Evolutionary conservation across 208 protist species (phyloP), one percentile per base, ranked within the genome.

Genomic region (Leishmania turanica): DNA sequence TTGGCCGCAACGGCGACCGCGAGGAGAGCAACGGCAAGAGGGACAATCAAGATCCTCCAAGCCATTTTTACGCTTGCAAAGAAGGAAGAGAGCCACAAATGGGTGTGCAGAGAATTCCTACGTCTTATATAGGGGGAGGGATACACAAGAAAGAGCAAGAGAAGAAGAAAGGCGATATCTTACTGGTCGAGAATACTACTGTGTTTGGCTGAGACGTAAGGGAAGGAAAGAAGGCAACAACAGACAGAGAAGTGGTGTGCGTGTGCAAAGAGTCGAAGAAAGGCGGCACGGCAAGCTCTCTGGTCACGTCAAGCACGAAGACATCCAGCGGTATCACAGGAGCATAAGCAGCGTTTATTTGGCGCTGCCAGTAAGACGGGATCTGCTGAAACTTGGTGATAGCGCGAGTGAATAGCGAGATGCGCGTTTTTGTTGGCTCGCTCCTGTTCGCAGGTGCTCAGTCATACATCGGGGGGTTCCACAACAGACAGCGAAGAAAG

Each of bases 51-150:
- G 37, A 11, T 31, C 51, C 45, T 66, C 24, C 56, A 19, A 75
- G 31, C 54, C 80, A 83, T 83, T 19, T 68, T 77, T 60, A 58
- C 49, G 51, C 3, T 62, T 62, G 51, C n/a, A 40, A 75, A 3
- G 21, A 54, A 75, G 34, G 21, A 60, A 37, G 17, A 42, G 40
- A 60, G 7, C 3, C 17, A n/a, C 31, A 62, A 60, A 60, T 27
- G 31, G n/a, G 9, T 24, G 49, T 11, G 13, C 8, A 24, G 8
- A 13, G 9, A 42, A 17, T 24, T 75, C 71, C 71, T 45, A 58
- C 19, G 27, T 45, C 19, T 45, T 47, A 17, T 8, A 60, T 15
- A 37, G 5, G 17, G 8, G 17, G 47, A 47, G n/a, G 7, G 49
- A 75, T 56, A 47, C 31, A 64, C 3, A 15, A 53, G 19, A 58